Evolutionary conservation across 2,329 filamentous ascomycete species (phyloP).

Genomic region (Teratosphaeria zuluensis): DNA sequence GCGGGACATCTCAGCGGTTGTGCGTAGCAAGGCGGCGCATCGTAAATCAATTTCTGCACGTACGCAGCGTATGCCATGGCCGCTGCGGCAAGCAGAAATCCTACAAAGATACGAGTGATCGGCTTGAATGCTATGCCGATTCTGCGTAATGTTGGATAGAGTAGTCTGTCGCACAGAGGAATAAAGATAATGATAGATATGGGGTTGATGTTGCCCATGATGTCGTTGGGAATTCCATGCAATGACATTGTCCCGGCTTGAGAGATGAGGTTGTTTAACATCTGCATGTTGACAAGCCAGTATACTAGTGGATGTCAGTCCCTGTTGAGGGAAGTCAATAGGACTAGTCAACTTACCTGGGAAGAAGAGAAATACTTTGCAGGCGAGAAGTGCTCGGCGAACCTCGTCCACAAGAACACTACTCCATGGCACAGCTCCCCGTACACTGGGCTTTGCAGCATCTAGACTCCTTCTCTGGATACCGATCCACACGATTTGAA

Average conservation of each 20-base stretch:
- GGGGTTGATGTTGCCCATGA: constrained; percentile 30
- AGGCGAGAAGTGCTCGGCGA: constrained; percentile 55
- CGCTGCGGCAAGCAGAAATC: constrained; percentile 40
- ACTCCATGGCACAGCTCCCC: not conserved
- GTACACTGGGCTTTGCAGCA: not conserved
- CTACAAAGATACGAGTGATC: constrained; percentile 43
- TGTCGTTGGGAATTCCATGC: constrained; percentile 39
- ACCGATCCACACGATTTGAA: not conserved
- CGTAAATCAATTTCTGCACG: constrained; percentile 45
- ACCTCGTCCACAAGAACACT: constrained; percentile 53
- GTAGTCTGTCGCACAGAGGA: constrained; percentile 34
- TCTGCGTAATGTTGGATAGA: constrained; percentile 39
- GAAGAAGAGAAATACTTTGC: constrained; percentile 53
- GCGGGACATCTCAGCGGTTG: constrained; percentile 9
- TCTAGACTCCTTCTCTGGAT: not conserved
- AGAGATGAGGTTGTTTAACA: constrained; percentile 40
- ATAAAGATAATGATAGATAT: constrained; percentile 32
- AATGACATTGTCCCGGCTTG: constrained; percentile 35
- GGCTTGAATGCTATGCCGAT: constrained; percentile 35
- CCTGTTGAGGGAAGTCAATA: not conserved
- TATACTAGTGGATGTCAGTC: constrained; percentile 24
- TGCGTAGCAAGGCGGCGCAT: constrained; percentile 37
- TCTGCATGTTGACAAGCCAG: constrained; percentile 52
- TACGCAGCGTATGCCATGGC: constrained; percentile 42
- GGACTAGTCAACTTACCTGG: not conserved